Evolutionary conservation across 495 filamentous ascomycete genomes (phyloP).

Genomic region (Hypoxylon fuscum): DNA sequence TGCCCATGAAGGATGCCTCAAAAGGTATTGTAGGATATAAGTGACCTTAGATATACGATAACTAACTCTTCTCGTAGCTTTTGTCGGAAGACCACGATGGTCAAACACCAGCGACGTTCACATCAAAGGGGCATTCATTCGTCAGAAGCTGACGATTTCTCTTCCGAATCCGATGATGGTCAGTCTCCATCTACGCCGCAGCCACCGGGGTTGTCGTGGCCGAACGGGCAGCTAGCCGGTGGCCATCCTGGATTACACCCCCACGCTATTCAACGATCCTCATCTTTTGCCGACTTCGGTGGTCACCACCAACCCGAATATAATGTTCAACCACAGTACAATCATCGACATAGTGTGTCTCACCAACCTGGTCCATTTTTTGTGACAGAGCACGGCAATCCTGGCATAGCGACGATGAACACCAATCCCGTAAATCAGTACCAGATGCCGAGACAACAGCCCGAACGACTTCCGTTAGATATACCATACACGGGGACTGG

Average conservation of each 20-base stretch:
- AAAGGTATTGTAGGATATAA: slow-evolving; percentile 66
- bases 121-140: slow-evolving; percentile 70
- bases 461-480: slow-evolving; percentile 53
- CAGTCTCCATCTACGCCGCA: slow-evolving; percentile 61
- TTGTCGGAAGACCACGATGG: slow-evolving; percentile 87
- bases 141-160: slow-evolving; percentile 61
- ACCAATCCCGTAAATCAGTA: slow-evolving; percentile 54
- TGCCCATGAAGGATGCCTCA: slow-evolving; percentile 77
- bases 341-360: slow-evolving; percentile 51
- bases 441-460: slow-evolving; percentile 55
- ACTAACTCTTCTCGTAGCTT: slow-evolving; percentile 64
- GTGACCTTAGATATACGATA: background rate
- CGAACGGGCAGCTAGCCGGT: slow-evolving; percentile 38
- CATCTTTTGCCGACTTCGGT: slow-evolving; percentile 57
- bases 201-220: slow-evolving; percentile 50
- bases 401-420: slow-evolving; percentile 63
- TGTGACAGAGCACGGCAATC: slow-evolving; percentile 61
- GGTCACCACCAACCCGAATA: slow-evolving; percentile 56
- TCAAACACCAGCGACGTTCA: slow-evolving; percentile 78
- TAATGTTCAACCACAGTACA: slow-evolving; percentile 48
- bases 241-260: slow-evolving; percentile 35
- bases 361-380: slow-evolving; percentile 46
- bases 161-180: slow-evolving; percentile 64
- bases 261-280: slow-evolving; percentile 51
- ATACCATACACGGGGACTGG: slow-evolving; percentile 52